Base-by-base conservation (phyloP, 495 filamentous ascomycete species). In the Penicillium parvum region DNA sequence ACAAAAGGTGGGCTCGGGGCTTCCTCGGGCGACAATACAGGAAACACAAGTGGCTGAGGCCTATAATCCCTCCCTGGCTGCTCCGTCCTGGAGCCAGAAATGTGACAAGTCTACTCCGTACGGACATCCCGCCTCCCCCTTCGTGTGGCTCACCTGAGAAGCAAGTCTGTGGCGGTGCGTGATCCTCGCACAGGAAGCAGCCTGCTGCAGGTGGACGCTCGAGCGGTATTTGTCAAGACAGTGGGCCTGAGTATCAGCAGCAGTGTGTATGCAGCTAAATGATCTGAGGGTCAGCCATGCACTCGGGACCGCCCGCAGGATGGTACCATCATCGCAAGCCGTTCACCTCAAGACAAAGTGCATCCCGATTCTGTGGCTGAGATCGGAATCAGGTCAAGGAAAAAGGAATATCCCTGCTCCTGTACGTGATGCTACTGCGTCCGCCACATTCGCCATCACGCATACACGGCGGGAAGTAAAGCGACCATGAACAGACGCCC, bases 371-470 rank as follows among this genome's bases (percentile, higher is more conserved):
- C 32, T 52, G 42, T 52, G 42, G 57, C 44, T 37, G 30, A 55
- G 47, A 60, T 60, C 53, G 38, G 47, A 52, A 57, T 43, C 25
- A 32, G 25, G 37, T 16, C 19, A 35, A 39, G 32, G n/a, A 9
- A 7, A 39, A 43, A 37, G 16, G 3, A 25, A n/a, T 4, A 26
- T 19, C 7, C 37, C 37, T 19, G 5, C 33, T 35, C 37, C 29
- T 55, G 43, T 53, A 43, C 35, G 53, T 60, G 53, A 57, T 49
- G 38, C 25, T 20, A 20, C 12, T 47, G 53, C 39, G 40, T 45
- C 37, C 47, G 47, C 52, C 48, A 51, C 51, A 32, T 29, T 45
- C 43, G 37, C 45, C 44, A 53, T 53, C 49, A 48, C 47, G 43
- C 37, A 44, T 53, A n/a, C 26, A n/a, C 29, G 34, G 40, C 33